Evolutionary conservation across 805 yeast species (phyloP), one percentile per base, ranked within the genome.

Genomic region (Starmerella bombicola): DNA sequence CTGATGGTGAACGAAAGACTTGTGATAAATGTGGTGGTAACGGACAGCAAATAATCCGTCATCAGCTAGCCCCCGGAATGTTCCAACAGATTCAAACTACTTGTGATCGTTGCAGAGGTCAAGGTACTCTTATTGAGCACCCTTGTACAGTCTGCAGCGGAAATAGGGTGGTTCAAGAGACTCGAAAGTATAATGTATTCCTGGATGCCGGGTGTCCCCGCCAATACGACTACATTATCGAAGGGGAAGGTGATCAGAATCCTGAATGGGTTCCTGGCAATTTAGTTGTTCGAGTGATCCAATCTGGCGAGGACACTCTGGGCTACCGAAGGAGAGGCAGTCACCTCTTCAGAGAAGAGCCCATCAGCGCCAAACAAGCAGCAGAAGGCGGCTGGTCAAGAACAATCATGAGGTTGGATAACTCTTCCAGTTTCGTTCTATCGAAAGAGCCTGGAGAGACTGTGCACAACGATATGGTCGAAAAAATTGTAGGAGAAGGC

Each of bases 51-150:
- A 57, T 76, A 6, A 71, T 78, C 41, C 69, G 74, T 37, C 67
- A 79, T 44, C 93, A 86, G 57, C 61, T 88, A 49, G 96, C 83
- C 0, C 93, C 93, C 4, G 86, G 86, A 6, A 82, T 91, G 84
- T 65, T 82, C 46, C 97, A 91, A 61, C 80, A 78, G 46, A 69
- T 86, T 51, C 88, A 82, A 57, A 70, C 76, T 33, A 67, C 69
- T 3, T 91, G 98, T 69, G 84, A 80, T 40, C 62, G 64, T 38
- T 91, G 98, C 67, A 62, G 65, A 9, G 97, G 97, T 26, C 63
- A 68, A 33, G 98, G 98, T 10, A 65, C 73, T 41, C 61, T 67
- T 6, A 78, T 83, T 30, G 64, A 70, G 35, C 65, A 78, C 48
- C 68, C 68, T 33, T 91, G 98, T 65, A 56, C 65, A 15, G 61